Conservation (phyloP, 192 early-diverging fungal genomes). For the Coemansia sp. region DNA sequence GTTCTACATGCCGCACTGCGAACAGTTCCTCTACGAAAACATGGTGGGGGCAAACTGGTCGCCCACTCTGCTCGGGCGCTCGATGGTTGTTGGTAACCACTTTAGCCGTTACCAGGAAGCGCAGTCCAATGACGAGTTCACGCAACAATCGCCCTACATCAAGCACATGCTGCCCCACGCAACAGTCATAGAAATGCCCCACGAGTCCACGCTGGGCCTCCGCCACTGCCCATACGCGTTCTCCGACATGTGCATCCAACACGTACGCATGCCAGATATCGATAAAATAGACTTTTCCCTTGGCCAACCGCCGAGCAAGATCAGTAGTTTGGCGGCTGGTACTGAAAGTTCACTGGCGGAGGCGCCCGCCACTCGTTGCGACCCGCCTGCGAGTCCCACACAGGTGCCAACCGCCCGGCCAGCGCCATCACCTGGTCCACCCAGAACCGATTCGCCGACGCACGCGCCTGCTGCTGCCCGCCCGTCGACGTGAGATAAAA, state of each 20-base stretch:
- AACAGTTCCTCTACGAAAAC: constrained; percentile 51
- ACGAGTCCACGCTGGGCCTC: constrained; percentile 27
- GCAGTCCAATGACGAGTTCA: constrained; percentile 16
- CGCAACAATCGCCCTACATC: constrained; percentile 20
- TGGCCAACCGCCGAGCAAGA: not conserved
- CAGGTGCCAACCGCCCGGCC: constrained; percentile 16
- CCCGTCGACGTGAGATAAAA: constrained; percentile 30
- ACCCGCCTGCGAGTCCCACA: constrained; percentile 13
- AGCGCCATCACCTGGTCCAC: constrained; percentile 27
- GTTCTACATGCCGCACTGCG: constrained; percentile 56
- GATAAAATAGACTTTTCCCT: not conserved
- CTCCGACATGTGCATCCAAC: constrained; percentile 40
- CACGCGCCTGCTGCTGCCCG: constrained; percentile 14
- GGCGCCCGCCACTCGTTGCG: constrained; percentile 3
- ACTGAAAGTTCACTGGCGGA: constrained; percentile 25
- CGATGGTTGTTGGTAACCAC: constrained; percentile 39
- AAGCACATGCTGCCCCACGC: constrained; percentile 9
- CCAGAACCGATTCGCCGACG: constrained; percentile 18
- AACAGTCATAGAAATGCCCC: constrained; percentile 16
- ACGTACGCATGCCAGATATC: not conserved
- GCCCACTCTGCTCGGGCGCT: not conserved
- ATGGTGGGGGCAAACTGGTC: constrained; percentile 36
- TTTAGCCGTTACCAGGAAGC: constrained; percentile 34
- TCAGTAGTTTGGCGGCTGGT: constrained; percentile 20
- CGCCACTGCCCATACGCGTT: constrained; percentile 42